These are phyloP conservation scores for Citrus unshiu DNA, from an alignment of 345 rosid genomes.

Conservation along the genomic window DNA sequence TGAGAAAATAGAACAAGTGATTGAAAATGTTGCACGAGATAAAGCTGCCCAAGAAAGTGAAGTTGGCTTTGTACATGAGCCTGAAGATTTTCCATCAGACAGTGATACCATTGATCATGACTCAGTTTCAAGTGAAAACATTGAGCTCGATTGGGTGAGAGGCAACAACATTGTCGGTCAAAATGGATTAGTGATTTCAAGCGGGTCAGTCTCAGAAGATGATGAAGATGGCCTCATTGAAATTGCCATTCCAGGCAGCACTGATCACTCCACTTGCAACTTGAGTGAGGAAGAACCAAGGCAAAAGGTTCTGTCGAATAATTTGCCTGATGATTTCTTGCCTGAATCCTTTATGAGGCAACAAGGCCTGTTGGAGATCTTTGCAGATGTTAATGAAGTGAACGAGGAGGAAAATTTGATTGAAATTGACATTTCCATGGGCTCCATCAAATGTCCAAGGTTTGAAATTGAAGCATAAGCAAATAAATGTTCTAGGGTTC, in stretches of 20 bases:
- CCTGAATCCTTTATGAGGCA: constrained; percentile 29
- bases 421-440: constrained; percentile 76
- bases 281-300: constrained; percentile 21
- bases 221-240: constrained; percentile 65
- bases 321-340: constrained; percentile 17
- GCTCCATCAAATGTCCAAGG: constrained; percentile 55
- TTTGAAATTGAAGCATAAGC: constrained; percentile 26
- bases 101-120: constrained; percentile 30
- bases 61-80: constrained; percentile 13
- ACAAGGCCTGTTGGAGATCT: constrained; percentile 38
- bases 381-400: constrained; percentile 44
- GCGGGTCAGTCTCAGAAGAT: constrained; percentile 20
- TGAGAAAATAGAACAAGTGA: constrained; percentile 7
- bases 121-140: constrained; percentile 16
- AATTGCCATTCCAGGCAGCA: constrained; percentile 39
- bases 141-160: constrained; percentile 29
- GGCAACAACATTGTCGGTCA: constrained; percentile 7
- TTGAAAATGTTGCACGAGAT: constrained; percentile 6
- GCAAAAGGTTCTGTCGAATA: constrained; percentile 16
- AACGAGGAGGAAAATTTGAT: constrained; percentile 71
- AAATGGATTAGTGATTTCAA: constrained; percentile 15
- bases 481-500: neutral
- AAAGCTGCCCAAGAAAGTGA: constrained; percentile 19
- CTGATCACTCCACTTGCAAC: constrained; percentile 13
- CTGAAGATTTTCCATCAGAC: constrained; percentile 28